Percentiles rank a stretch among this genome's conserved stretches.
These are phyloP conservation scores for Porcisia deanei DNA, from an alignment of 208 protist species.

Conservation along the genomic window DNA sequence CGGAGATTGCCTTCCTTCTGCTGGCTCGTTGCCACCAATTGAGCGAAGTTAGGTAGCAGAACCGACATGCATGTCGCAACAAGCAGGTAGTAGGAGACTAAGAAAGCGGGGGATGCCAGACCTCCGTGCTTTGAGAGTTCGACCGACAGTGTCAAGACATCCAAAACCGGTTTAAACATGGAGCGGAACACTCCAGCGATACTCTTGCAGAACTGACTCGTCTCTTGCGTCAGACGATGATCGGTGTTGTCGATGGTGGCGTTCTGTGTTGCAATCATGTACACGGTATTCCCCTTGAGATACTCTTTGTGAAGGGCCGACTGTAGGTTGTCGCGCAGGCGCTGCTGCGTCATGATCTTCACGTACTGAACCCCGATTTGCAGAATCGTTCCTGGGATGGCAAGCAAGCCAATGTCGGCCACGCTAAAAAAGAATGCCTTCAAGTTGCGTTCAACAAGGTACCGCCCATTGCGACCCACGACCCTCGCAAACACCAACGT, in stretches of 20 bases:
- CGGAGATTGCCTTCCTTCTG: conserved; percentile 84
- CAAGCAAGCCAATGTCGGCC: conserved; percentile 59
- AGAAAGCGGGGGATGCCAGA: conserved; percentile 45
- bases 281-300: conserved; percentile 56
- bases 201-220: conserved; percentile 75
- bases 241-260: conserved; percentile 73
- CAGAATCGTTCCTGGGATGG: conserved; percentile 68
- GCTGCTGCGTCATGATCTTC: conserved; percentile 65
- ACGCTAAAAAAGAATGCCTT: conserved; percentile 70
- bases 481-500: conserved; percentile 63
- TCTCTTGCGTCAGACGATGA: conserved; percentile 76
- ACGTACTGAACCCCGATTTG: conserved; percentile 69
- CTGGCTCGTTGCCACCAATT: conserved; percentile 62
- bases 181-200: conserved; percentile 70
- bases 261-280: conserved; percentile 51
- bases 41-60: conserved; percentile 74
- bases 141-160: conserved; percentile 76
- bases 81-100: conserved; percentile 79
- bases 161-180: conserved; percentile 77
- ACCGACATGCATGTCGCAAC: conserved; percentile 57
- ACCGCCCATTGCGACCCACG: conserved; percentile 52
- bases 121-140: conserved; percentile 60
- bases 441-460: conserved; percentile 60
- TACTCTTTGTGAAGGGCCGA: conserved; percentile 66
- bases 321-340: conserved; percentile 71